Base-by-base conservation (phyloP, 2,329 filamentous ascomycete species). In the Alternaria consortialis region DNA sequence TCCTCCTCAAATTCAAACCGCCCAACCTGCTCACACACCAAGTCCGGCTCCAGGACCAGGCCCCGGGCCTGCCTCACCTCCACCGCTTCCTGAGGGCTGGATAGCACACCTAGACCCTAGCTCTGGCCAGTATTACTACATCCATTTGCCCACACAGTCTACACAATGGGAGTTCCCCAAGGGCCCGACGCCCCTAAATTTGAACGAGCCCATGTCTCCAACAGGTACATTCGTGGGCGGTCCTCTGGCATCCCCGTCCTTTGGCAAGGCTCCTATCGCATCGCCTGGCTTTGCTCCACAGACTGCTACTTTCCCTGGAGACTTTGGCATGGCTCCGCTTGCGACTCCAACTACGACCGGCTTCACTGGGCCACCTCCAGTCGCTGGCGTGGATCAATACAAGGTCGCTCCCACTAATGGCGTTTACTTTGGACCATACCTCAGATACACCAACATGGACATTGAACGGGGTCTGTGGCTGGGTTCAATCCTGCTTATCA, bases 161-260 rank as follows among this genome's bases (percentile, higher is more conserved):
- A 99, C 95, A 0, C 95, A 99, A 76, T 99, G 95, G 95, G 95
- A 99, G 74, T 98, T 98, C 69, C 95, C 95, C 29, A 98, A 97
- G 80, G 94, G 94, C 0, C 94, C 94, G 0, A 97, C 93, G 25
- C 94, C 94, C 1, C 84, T 97, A 55, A 91, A 92, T 64, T 87
- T 97, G 65, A 93, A 96, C 61, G 86, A 91, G 15, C 94, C 94
- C 0, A 81, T 97, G 58, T 97, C 94, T 7, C 94, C 94, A 0
- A 90, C 90, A 1, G 88, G 88, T 6, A 80, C 81, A 4, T 81
- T 80, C 57, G 79, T 78, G 46, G 61, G 55, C 32, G 57, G 56
- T 23, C 78, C 81, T 7, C 61, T 84, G 44, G 73, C 78, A 34
- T 83, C 81, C 13, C 83, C 83, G 2, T 76, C 77, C 5, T 75